Evolutionary conservation across 495 filamentous ascomycete genomes (phyloP).

Genomic region (Neurospora sp.): DNA sequence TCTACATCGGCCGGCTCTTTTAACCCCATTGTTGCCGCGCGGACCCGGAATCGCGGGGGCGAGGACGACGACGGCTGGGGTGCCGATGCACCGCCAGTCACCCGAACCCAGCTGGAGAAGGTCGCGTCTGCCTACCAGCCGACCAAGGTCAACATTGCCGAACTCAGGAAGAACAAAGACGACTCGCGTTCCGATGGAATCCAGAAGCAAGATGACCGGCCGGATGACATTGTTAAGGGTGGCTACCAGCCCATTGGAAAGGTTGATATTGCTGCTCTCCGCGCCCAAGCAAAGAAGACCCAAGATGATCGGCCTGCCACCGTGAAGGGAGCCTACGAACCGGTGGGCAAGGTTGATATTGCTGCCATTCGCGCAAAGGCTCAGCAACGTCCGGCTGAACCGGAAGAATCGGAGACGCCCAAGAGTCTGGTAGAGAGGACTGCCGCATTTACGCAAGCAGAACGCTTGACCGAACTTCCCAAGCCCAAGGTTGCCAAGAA

Average conservation of each 20-base stretch:
- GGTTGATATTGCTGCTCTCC: slow-evolving; percentile 85
- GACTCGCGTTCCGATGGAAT: slow-evolving; percentile 43
- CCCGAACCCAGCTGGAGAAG: slow-evolving; percentile 81
- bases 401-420: slow-evolving; percentile 34
- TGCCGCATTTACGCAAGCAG: slow-evolving; percentile 55
- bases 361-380: slow-evolving; percentile 78
- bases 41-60: slow-evolving; percentile 35
- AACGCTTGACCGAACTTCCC: slow-evolving; percentile 76
- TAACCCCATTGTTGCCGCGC: slow-evolving; percentile 49
- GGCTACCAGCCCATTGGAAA: slow-evolving; percentile 96
- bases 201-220: slow-evolving; percentile 25
- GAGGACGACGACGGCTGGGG: slow-evolving; percentile 81
- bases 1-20: slow-evolving; percentile 53
- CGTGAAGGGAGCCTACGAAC: slow-evolving; percentile 88
- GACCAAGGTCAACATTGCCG: slow-evolving; percentile 82
- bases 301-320: slow-evolving; percentile 67
- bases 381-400: slow-evolving; percentile 46
- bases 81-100: slow-evolving; percentile 81
- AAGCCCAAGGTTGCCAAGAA: slow-evolving; percentile 91
- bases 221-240: slow-evolving; percentile 64
- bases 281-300: slow-evolving; percentile 61
- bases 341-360: slow-evolving; percentile 90
- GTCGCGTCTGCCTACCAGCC: slow-evolving; percentile 87
- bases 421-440: slow-evolving; percentile 58
- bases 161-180: slow-evolving; percentile 59